Base-by-base conservation (phyloP, 352 stramenopile genomes). In the Globisporangium apiculatum region DNA sequence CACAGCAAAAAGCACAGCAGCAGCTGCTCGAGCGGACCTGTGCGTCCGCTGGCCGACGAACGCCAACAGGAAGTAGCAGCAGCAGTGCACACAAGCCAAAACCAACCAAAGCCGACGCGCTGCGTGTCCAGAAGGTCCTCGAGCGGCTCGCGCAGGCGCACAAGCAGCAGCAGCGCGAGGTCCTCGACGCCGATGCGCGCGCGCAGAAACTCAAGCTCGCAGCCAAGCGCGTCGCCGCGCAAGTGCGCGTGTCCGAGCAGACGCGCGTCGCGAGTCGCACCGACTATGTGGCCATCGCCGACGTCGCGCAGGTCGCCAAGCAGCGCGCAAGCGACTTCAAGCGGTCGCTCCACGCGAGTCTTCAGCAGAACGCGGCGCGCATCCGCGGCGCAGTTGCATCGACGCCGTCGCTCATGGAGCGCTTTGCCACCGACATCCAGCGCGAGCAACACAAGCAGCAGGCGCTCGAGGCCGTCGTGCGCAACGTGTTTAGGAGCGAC, bases 401-500 rank as follows among this genome's bases (percentile, higher is more conserved):
- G 5, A 72, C 69, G 42, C 77, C 82, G 15, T 84, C 76, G 53
- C 72, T 91, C 48, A 89, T 91, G 77, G 82, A 91, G 64, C 69
- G 79, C 8, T 91, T 89, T 61, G 72, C 72, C 8, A 91, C 80
- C 1, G 67, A 71, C 7, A 65, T 89, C 12, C 77, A 91, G 70
- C 79, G 80, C 12, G 79, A 89, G 41, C 72, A 83, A 36, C 74
- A 87, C 66, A 86, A 83, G 68, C 75, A 76, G 42, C 66, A 81
- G 31, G 82, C 82, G 7, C 64, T 91, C 4, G 75, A 85, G 60
- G 71, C 75, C 1, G 79, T 91, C 2, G 79, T 91, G 17, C 83
- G 75, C 51, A 88, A 84, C 18, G 82, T 91, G 8, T 89, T 91
- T 55, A 61, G 75, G n/a, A 76, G 77, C 9, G 75, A 88, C 52